phyloP scores from a whole-genome alignment of 768 basidiomycete species.

The Paxillus involutus region DNA sequence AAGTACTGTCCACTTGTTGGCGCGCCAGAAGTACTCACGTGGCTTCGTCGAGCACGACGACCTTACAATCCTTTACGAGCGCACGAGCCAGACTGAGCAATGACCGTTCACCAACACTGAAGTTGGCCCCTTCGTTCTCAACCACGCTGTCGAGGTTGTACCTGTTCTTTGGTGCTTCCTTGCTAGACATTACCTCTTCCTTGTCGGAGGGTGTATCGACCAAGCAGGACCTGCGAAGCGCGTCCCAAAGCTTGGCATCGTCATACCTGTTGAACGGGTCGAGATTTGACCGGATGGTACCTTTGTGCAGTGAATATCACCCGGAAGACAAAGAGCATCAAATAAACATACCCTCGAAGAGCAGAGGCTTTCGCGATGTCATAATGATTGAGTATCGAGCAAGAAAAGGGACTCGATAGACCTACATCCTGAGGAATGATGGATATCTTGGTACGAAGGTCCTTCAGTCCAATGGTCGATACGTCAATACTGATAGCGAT shows the following conservation, averaged over 20 bases:
- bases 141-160: slow-evolving; percentile 52
- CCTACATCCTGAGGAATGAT: slow-evolving; percentile 71
- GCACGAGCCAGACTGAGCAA: slow-evolving; percentile 55
- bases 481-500: slow-evolving; percentile 55
- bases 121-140: slow-evolving; percentile 54
- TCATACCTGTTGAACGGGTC: slow-evolving; percentile 63
- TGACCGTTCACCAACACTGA: slow-evolving; percentile 47
- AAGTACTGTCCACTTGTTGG: slow-evolving; percentile 21
- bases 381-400: not conserved
- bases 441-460: slow-evolving; percentile 57
- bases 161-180: slow-evolving; percentile 27
- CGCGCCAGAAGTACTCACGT: slow-evolving; percentile 22
- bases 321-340: slow-evolving; percentile 32
- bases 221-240: slow-evolving; percentile 62
- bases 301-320: slow-evolving; percentile 37
- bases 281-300: slow-evolving; percentile 57
- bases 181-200: slow-evolving; percentile 12
- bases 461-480: slow-evolving; percentile 62
- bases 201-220: slow-evolving; percentile 26
- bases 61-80: slow-evolving; percentile 48
- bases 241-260: slow-evolving; percentile 69
- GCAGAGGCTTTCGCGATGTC: slow-evolving; percentile 42
- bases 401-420: slow-evolving; percentile 2
- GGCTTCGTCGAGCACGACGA: slow-evolving; percentile 50
- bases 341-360: slow-evolving; percentile 52